A percentile compares a stretch with the other conserved stretches of the same genome.
Evolutionary conservation across 148 eudicot species (phyloP).

Genomic region (Persicaria maculosa): DNA sequence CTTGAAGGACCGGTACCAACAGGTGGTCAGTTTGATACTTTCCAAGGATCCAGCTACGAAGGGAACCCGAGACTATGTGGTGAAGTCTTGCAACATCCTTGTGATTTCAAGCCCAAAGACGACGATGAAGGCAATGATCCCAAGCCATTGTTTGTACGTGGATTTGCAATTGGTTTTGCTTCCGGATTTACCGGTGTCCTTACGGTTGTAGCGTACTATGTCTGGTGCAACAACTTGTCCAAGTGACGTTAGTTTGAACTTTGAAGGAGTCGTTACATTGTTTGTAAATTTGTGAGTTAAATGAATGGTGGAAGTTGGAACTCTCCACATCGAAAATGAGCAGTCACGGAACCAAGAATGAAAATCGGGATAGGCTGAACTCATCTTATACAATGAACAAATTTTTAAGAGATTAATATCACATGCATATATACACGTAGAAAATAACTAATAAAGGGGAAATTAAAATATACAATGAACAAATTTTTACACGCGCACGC

Average conservation of each 20-base stretch:
- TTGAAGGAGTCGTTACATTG: neutral
- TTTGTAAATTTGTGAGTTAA: no score
- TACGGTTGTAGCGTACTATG: neutral
- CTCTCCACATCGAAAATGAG: no score
- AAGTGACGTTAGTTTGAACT: neutral
- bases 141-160: neutral
- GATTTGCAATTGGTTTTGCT: neutral
- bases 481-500: no score
- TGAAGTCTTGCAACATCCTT: slow-evolving; percentile 7
- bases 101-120: neutral
- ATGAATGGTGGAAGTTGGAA: no score
- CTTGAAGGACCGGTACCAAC: slow-evolving; percentile 51
- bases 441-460: no score
- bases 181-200: neutral
- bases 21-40: slow-evolving; percentile 57
- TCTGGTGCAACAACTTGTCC: neutral
- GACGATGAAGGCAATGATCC: neutral
- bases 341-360: no score
- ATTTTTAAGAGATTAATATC: no score
- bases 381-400: no score
- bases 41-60: slow-evolving; percentile 17
- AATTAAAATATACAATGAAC: no score
- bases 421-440: no score
- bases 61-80: slow-evolving; percentile 38
- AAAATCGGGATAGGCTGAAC: no score